These are phyloP conservation scores for Dioszegia crocea DNA, from an alignment of 768 basidiomycete species.

Conservation along the genomic window DNA sequence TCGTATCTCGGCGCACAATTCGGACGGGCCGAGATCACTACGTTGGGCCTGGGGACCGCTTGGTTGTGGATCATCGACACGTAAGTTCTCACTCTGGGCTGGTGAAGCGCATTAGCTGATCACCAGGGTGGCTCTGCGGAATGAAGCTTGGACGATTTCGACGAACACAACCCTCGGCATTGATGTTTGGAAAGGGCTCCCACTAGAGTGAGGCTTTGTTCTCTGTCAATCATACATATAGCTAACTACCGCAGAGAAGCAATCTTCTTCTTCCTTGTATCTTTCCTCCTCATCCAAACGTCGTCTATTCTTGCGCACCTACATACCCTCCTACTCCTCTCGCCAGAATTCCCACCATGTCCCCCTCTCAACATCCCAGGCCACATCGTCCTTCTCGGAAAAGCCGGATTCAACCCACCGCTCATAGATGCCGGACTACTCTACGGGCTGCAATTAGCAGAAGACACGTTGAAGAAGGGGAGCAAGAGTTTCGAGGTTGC, in stretches of 20 bases:
- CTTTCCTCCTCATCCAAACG: conserved; percentile 40
- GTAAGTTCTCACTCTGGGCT: conserved; percentile 21
- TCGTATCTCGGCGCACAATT: conserved; percentile 36
- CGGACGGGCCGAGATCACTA: conserved; percentile 8
- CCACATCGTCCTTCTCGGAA: conserved; percentile 36
- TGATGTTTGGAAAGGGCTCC: conserved; percentile 37
- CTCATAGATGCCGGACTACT: conserved; percentile 22
- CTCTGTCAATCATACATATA: neutral
- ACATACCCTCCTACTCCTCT: conserved; percentile 61
- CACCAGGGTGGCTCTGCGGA: conserved; percentile 35
- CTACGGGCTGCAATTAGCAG: conserved; percentile 20
- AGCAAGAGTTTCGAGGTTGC: conserved; percentile 48
- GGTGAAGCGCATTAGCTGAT: neutral
- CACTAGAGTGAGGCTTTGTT: conserved; percentile 40
- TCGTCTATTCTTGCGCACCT: conserved; percentile 49
- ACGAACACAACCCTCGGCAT: conserved; percentile 26
- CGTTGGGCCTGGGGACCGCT: conserved; percentile 20
- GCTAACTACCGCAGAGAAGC: conserved; percentile 32
- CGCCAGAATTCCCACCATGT: conserved; percentile 56
- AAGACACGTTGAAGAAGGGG: conserved; percentile 39
- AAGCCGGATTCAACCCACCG: conserved; percentile 36
- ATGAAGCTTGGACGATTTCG: conserved; percentile 40
- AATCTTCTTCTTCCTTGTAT: conserved; percentile 43
- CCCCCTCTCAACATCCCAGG: conserved; percentile 31
- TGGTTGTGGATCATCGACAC: conserved; percentile 43